Base-by-base conservation (phyloP, 192 early-diverging fungal genomes). In the Spizellomyces sp. region DNA sequence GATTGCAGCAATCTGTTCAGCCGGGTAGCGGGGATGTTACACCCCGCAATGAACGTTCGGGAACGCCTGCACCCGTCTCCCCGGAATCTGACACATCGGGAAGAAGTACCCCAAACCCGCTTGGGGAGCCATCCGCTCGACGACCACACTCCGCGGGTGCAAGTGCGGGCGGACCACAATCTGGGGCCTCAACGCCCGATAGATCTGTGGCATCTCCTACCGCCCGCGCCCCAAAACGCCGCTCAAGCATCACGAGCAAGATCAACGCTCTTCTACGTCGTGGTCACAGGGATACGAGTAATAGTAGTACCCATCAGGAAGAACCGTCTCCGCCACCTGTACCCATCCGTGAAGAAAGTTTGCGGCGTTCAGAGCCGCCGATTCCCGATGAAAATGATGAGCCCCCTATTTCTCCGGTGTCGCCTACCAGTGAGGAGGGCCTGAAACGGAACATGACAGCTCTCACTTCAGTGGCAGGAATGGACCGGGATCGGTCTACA, bases 191-290 rank as follows among this genome's bases (percentile, higher is more conserved):
- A 55, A 63, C 50, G 0, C 46, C 63, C 10, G 15, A 15, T 41
- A 42, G 14, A 41, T 36, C 59, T 4, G 59, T 14, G 7, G 15
- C 59, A 7, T 42, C 59, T 4, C 59, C 17, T 61, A 41, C 42
- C 59, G 43, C 15, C 14, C 43, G 17, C 41, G 43, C 43, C 14
- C 45, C 42, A 5, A 61, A 12, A 62, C 52, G 41, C 19, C 70
- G 62, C 41, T 15, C 63, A n/a, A 64, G 62, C 45, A 42, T 72
- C 9, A 72, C 70, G 36, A 56, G 48, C 47, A 72, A 72, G 45
- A 62, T 72, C 27, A 72, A 72, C 62, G 70, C 70, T 15, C 70
- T 72, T 7, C 52, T 72, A 19, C 70, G 70, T 9, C 45, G 70
- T 10, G 70, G 62, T 36, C 27, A 36, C 27, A 36, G 27, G 27